Evolutionary conservation across 2,329 filamentous ascomycete genomes (phyloP), one percentile per base, ranked within the genome.

Genomic region (Colletotrichum spaethianum): DNA sequence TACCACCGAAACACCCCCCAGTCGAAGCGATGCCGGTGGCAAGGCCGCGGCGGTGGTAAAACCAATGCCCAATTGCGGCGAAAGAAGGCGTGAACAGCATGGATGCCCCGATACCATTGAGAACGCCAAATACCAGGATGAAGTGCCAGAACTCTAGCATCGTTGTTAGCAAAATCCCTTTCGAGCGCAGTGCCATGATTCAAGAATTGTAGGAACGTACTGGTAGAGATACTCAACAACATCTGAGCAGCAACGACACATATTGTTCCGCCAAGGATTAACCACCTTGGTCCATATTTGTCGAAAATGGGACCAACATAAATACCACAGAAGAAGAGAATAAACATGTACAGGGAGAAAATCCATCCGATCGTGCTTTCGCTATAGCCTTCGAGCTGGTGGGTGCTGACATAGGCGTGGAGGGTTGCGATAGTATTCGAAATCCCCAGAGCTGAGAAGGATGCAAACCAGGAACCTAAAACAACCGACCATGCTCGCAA

Each of bases 301-400:
- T 98, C 95, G 78, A 98, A 98, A 23, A 97, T 83, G 0, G 95
- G 95, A 0, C 95, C 95, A 59, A 96, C 91, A 75, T 96, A 94
- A 31, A 98, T 88, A 33, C 95, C 94, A 63, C 94, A 91, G 78
- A 96, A 93, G 82, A 98, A 97, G 66, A 92, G 89, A n/a, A 97
- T 84, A 76, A 96, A 96, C 18, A 93, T 90, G 78, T 95, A 96
- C 63, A 96, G 83, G 64, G 93, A 93, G 77, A 96, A 96, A 71
- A 98, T 93, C 94, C 95, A 98, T 18, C 93, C 94, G 38, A 96
- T 90, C 3, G 88, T 90, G 46, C 92, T 91, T 68, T 93, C 90
- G 73, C 85, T 90, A 78, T 94, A 91, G 33, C 85, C 83, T 16
- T 85, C 85, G 16, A 98, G 87, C 78, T 97, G 94, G 78, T 97